Evolutionary conservation across 768 basidiomycete genomes (phyloP).

Genomic region (Xerocomellus dryophilus): DNA sequence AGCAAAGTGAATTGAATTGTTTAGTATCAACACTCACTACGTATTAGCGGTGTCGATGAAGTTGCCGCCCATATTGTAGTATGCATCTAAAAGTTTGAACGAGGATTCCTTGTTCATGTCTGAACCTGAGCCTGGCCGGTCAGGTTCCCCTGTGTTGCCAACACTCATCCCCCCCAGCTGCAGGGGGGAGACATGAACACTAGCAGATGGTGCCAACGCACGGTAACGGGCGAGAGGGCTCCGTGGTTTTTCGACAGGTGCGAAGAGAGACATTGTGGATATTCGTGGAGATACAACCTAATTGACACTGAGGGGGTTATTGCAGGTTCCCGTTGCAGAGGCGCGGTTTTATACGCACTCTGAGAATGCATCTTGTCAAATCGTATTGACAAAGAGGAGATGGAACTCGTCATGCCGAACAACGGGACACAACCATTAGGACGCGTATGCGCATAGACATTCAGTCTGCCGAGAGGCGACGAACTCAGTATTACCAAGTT

Average conservation of each 20-base stretch:
- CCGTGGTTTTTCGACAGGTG: constrained; percentile 14
- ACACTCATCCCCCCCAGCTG: constrained; percentile 36
- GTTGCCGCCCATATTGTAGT: constrained; percentile 41
- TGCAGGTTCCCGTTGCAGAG: neutral
- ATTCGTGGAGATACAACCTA: neutral
- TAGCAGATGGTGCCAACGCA: constrained; percentile 35
- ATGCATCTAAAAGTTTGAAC: constrained; percentile 35
- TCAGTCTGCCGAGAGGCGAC: neutral
- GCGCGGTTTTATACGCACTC: neutral
- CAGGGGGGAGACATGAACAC: constrained; percentile 45
- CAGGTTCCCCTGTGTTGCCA: constrained; percentile 23
- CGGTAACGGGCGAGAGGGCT: constrained; percentile 35
- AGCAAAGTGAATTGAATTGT: neutral
- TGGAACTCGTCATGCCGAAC: neutral
- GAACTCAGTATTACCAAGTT: neutral
- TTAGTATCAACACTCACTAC: constrained; percentile 30
- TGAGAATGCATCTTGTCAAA: neutral
- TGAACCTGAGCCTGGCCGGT: neutral
- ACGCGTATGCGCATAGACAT: neutral
- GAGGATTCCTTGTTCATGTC: constrained; percentile 39
- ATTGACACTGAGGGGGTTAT: neutral
- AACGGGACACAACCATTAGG: neutral
- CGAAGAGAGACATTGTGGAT: constrained; percentile 2
- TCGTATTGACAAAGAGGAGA: neutral
- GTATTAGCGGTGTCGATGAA: constrained; percentile 47